Percentiles rank a stretch among this genome's conserved stretches.
Conservation (phyloP, 2,329 filamentous ascomycete species). For the Diaporthe helianthi region DNA sequence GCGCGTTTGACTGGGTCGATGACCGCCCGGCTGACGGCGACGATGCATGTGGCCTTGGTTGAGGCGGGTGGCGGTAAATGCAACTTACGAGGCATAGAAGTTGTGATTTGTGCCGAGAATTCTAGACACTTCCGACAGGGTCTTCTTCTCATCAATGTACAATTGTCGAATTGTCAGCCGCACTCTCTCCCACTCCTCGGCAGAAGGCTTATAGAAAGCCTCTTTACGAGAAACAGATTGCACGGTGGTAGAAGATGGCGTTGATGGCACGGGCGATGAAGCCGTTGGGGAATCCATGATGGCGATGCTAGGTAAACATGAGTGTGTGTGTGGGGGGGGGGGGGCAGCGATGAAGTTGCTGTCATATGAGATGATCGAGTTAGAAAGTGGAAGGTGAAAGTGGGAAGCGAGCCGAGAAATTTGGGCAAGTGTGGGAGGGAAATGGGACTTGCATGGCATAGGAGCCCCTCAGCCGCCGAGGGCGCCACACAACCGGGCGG, state of each 20-base stretch:
- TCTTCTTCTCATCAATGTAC: constrained; percentile 32
- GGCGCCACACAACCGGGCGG: constrained; percentile 21
- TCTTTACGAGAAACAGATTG: constrained; percentile 11
- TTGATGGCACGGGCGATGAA: neutral
- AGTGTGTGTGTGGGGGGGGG: neutral
- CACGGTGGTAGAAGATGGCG: neutral
- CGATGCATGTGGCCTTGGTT: neutral
- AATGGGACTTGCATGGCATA: constrained; percentile 27
- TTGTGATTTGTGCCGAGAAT: constrained; percentile 5
- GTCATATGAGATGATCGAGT: constrained; percentile 2
- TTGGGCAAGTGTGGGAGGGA: constrained; percentile 30
- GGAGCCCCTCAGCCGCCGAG: constrained; percentile 25
- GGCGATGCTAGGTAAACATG: neutral
- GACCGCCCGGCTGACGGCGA: neutral
- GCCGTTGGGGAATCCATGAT: constrained; percentile 4
- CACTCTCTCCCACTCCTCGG: constrained; percentile 27
- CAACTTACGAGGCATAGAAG: constrained; percentile 32
- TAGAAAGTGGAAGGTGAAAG: constrained; percentile 26
- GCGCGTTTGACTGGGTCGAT: neutral
- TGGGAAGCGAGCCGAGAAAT: constrained; percentile 32
- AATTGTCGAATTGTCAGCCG: constrained; percentile 27
- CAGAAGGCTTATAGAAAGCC: constrained; percentile 9
- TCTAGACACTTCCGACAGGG: constrained; percentile 18
- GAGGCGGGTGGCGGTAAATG: neutral
- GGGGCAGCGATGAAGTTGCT: constrained; percentile 6